A percentile compares a stretch with the other conserved stretches of the same genome.
These are phyloP conservation scores for Microcos paniculata DNA, from an alignment of 345 rosid genomes.

Conservation along the genomic window DNA sequence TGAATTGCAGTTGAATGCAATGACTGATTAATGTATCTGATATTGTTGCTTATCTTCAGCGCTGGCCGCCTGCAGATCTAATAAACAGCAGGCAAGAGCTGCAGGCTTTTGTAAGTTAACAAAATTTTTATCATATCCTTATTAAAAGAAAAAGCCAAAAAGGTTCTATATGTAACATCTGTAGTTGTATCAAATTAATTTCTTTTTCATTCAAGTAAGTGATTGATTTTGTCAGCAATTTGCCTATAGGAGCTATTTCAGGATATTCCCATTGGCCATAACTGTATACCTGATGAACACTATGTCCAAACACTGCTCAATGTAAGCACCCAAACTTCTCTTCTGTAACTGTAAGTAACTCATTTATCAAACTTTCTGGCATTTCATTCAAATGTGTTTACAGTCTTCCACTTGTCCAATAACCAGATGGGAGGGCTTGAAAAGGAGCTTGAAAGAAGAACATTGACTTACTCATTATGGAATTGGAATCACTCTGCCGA, in stretches of 20 bases:
- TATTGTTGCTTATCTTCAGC: not conserved
- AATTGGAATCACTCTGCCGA: constrained; percentile 52
- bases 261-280: constrained; percentile 49
- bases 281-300: constrained; percentile 69
- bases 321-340: constrained; percentile 31
- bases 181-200: not conserved
- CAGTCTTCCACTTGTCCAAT: not conserved
- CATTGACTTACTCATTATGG: constrained; percentile 61
- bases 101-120: not conserved
- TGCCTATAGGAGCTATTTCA: constrained; percentile 20
- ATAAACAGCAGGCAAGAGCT: not conserved
- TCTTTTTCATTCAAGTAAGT: not conserved
- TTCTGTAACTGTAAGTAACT: not conserved
- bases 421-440: constrained; percentile 53
- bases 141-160: not conserved
- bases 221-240: not conserved
- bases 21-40: not conserved
- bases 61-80: not conserved
- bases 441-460: constrained; percentile 53
- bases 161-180: not conserved
- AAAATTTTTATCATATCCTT: not conserved
- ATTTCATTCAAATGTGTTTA: not conserved
- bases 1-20: not conserved
- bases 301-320: constrained; percentile 54
- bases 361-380: not conserved